Percentiles rank a stretch among this genome's conserved stretches.
phyloP scores from a whole-genome alignment of 495 filamentous ascomycete genomes.

The Diplogelasinospora grovesii region DNA sequence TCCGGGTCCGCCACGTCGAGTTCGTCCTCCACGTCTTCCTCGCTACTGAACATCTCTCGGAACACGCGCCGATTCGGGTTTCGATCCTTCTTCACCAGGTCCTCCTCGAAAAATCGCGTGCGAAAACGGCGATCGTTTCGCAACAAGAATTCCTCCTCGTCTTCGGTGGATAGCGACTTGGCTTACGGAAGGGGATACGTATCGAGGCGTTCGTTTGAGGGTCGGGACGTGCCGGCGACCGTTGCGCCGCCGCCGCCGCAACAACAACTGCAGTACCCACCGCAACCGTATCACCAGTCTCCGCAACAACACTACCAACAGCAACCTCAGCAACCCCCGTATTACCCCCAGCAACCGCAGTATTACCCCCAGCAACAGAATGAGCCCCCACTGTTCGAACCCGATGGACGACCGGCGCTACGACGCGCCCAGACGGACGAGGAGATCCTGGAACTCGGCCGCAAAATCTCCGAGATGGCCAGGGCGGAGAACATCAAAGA shows the following conservation, averaged over 20 bases:
- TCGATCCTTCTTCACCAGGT: slow-evolving; percentile 35
- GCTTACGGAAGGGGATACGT: slow-evolving; percentile 51
- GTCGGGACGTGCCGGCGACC: slow-evolving; percentile 7
- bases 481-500: slow-evolving; percentile 37
- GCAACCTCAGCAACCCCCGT: slow-evolving; percentile 9
- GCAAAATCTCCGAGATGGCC: slow-evolving; percentile 39
- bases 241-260: slow-evolving; percentile 10
- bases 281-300: too few relatives aligned
- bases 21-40: slow-evolving; percentile 41
- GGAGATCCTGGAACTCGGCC: slow-evolving; percentile 42
- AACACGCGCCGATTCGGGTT: slow-evolving; percentile 32
- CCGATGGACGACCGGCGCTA: slow-evolving; percentile 23
- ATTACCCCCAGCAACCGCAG: slow-evolving; percentile 8
- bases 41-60: slow-evolving; percentile 39
- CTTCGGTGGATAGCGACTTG: slow-evolving; percentile 44
- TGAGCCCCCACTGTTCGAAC: slow-evolving; percentile 13
- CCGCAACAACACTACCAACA: slow-evolving; percentile 13
- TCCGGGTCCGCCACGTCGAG: slow-evolving; percentile 32
- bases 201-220: slow-evolving; percentile 27
- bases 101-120: slow-evolving; percentile 34
- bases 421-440: slow-evolving; percentile 38
- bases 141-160: slow-evolving; percentile 41
- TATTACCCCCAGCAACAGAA: slow-evolving; percentile 11
- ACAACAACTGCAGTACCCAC: slow-evolving; percentile 3
- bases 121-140: slow-evolving; percentile 37